Evolutionary conservation across 1,284 basidiomycete species (phyloP).

Genomic region (Wallemia mellicola): DNA sequence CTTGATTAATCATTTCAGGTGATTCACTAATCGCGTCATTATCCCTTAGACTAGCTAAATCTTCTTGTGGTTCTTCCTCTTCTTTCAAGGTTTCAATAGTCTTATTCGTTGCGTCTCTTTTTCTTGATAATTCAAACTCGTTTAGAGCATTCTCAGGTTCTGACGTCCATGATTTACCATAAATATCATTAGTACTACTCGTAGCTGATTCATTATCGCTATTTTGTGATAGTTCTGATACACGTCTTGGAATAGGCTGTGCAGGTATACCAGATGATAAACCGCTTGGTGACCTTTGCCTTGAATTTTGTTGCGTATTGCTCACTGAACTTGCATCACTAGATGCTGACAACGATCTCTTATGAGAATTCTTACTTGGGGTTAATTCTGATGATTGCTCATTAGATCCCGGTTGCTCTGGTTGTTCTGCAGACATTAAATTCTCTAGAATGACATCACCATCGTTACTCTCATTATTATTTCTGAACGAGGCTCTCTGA

Average conservation of each 20-base stretch:
- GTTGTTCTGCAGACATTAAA: not conserved
- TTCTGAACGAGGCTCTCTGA: not conserved
- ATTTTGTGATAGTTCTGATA: not conserved
- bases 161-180: not conserved
- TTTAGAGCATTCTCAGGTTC: not conserved
- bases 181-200: not conserved
- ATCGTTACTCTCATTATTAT: not conserved
- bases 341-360: not conserved
- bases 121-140: not conserved
- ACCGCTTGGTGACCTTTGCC: not conserved
- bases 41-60: not conserved
- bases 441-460: not conserved
- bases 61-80: not conserved
- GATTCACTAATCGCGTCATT: not conserved
- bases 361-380: not conserved
- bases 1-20: not conserved
- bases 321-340: not conserved
- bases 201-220: not conserved
- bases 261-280: not conserved
- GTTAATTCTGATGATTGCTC: not conserved
- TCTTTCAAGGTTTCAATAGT: not conserved
- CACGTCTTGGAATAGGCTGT: not conserved
- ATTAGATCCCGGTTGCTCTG: not conserved
- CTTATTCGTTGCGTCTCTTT: not conserved
- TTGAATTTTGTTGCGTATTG: not conserved